These are phyloP conservation scores for Ophiostoma himal-ulmi DNA, from an alignment of 2,329 filamentous ascomycete genomes.

Conservation along the genomic window DNA sequence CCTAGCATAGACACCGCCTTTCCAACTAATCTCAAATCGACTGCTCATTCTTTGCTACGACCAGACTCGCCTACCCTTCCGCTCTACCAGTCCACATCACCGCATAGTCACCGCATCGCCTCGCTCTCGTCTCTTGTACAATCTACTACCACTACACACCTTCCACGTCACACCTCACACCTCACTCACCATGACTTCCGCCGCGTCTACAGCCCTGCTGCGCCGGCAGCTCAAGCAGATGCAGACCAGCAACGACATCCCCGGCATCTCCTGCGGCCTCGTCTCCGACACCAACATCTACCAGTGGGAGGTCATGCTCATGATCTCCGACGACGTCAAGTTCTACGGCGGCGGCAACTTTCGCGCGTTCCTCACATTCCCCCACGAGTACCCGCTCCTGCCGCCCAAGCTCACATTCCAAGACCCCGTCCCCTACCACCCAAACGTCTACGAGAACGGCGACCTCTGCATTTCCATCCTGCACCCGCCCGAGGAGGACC, in stretches of 20 bases:
- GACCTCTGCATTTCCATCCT: conserved; percentile 95
- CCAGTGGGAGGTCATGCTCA: conserved; percentile 98
- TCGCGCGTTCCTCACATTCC: conserved; percentile 77
- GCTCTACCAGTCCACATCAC: background rate
- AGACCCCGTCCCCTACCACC: conserved; percentile 78
- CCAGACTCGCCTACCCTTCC: background rate
- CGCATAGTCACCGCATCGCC: background rate
- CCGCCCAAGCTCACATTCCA: conserved; percentile 88
- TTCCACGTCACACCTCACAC: background rate
- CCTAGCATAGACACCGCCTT: background rate
- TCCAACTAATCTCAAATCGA: background rate
- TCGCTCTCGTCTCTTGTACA: background rate
- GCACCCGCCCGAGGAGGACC: conserved; percentile 89
- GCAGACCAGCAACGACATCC: conserved; percentile 83
- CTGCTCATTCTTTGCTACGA: background rate
- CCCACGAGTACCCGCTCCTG: conserved; percentile 75
- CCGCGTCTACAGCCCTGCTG: conserved; percentile 53
- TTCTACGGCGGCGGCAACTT: conserved; percentile 94
- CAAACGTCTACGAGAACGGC: conserved; percentile 84
- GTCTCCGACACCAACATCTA: conserved; percentile 83
- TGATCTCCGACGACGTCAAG: conserved; percentile 92
- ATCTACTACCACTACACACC: background rate
- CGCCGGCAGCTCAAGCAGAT: conserved; percentile 88
- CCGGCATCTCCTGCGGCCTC: conserved; percentile 88
- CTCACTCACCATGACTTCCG: conserved; percentile 18